Evolutionary conservation across 805 yeast genomes (phyloP), one percentile per base, ranked within the genome.

Genomic region (Kodamaea restingae): DNA sequence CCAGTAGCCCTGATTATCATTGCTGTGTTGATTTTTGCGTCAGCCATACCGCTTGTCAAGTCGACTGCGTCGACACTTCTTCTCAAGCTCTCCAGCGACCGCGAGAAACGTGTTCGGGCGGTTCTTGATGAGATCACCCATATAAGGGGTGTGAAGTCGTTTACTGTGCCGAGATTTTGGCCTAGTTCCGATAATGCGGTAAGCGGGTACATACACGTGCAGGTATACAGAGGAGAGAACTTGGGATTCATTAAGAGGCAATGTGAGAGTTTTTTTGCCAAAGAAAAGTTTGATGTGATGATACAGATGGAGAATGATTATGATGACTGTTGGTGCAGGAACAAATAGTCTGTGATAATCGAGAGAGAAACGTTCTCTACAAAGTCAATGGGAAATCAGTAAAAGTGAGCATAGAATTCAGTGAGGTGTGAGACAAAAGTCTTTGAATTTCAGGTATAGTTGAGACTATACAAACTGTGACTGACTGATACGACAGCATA

Each of bases 91-190:
- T 73, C 70, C 36, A 69, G 69, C 22, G 65, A 67, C 28, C 78
- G 81, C 36, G 95, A 88, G 48, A 72, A 72, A 41, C 60, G 68
- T 31, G 66, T 91, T 5, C 73, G 88, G 29, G 75, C 75, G 20
- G 73, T 83, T 0, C 65, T 91, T 32, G 76, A 78, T 45, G 91
- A 86, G 41, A 69, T 90, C 3, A 66, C 81, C 3, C 67, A 72
- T 17, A 73, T 85, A 4, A 81, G 84, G 5, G 98, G 97, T 2
- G 85, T 91, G 2, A 77, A 81, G 36, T 81, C 95, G 1, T 88
- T 87, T 52, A 78, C 95, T 0, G 83, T 88, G 0, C 97, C 98
- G 7, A 74, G 95, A 50, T 90, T 91, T 60, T 91, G 98, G 98
- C 86, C 91, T 3, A 71, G 56, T 20, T 41, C 58, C 15, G 40